Conservation (phyloP, 1,139 yeast genomes). For the Sugiyamaella neomexicana region DNA sequence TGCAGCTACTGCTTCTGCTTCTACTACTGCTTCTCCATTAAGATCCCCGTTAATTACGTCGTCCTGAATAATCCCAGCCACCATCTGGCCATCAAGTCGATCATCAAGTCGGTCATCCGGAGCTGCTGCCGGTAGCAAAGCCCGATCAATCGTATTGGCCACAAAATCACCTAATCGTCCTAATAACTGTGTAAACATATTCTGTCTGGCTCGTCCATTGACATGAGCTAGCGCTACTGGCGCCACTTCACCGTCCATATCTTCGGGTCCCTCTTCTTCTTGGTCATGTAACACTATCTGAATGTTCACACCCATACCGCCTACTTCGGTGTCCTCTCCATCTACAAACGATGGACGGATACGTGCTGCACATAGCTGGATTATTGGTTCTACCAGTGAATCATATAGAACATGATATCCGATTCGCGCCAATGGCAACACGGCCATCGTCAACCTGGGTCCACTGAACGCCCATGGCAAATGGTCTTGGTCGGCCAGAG, state of each 20-base stretch:
- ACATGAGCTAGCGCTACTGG: neutral
- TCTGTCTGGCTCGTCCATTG: neutral
- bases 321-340: neutral
- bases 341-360: constrained; percentile 25
- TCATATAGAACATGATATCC: constrained; percentile 31
- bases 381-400: constrained; percentile 31
- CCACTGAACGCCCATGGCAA: constrained; percentile 34
- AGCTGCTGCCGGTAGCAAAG: constrained; percentile 11
- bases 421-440: constrained; percentile 30
- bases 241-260: neutral
- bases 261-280: constrained; percentile 11
- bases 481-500: constrained; percentile 26
- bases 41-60: constrained; percentile 4
- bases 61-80: constrained; percentile 8
- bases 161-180: constrained; percentile 8
- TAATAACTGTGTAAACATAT: constrained; percentile 5
- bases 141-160: constrained; percentile 10
- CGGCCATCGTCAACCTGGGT: constrained; percentile 29
- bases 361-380: constrained; percentile 30
- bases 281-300: constrained; percentile 9
- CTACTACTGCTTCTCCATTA: neutral
- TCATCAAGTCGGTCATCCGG: neutral
- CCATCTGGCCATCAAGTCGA: neutral
- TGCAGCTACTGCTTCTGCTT: neutral
- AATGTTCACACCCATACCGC: constrained; percentile 9